Conservation (phyloP, 106 monocot genomes). For the Xerophyta viscosa region DNA sequence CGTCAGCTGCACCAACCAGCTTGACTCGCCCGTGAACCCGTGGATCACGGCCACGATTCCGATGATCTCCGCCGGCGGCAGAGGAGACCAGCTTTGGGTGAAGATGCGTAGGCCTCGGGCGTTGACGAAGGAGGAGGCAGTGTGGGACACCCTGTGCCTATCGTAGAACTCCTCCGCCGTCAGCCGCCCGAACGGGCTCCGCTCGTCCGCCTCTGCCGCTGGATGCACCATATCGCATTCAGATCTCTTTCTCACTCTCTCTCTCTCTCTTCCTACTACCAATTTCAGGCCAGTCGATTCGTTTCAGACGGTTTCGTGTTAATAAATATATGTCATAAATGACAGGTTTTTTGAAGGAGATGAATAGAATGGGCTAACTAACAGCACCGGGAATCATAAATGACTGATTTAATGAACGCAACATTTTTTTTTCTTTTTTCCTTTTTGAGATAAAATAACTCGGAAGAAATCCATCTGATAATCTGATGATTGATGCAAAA, state of each 20-base stretch:
- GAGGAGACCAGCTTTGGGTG: slow-evolving; percentile 72
- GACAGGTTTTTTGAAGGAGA: no score
- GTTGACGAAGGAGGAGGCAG: slow-evolving; percentile 65
- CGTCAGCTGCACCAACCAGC: slow-evolving; percentile 73
- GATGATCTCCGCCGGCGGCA: slow-evolving; percentile 11
- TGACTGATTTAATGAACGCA: no score
- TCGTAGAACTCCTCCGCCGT: slow-evolving; percentile 71
- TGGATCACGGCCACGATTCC: slow-evolving; percentile 53
- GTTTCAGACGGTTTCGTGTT: no score
- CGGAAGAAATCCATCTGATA: no score
- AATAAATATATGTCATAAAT: no score
- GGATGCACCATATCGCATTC: slow-evolving; percentile 45
- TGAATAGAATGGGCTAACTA: no score
- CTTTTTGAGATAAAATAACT: no score
- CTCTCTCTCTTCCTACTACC: neutral
- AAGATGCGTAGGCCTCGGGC: slow-evolving; percentile 65
- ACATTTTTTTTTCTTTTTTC: no score
- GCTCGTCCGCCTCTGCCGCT: slow-evolving; percentile 62
- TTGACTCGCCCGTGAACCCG: slow-evolving; percentile 82
- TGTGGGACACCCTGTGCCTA: slow-evolving; percentile 54
- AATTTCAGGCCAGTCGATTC: neutral
- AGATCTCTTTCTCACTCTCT: slow-evolving; percentile 1
- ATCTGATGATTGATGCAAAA: no score
- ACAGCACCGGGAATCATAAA: no score
- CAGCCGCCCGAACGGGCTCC: slow-evolving; percentile 58